Conservation (phyloP, 2,329 filamentous ascomycete genomes). For the Tolypocladium inflatum region DNA sequence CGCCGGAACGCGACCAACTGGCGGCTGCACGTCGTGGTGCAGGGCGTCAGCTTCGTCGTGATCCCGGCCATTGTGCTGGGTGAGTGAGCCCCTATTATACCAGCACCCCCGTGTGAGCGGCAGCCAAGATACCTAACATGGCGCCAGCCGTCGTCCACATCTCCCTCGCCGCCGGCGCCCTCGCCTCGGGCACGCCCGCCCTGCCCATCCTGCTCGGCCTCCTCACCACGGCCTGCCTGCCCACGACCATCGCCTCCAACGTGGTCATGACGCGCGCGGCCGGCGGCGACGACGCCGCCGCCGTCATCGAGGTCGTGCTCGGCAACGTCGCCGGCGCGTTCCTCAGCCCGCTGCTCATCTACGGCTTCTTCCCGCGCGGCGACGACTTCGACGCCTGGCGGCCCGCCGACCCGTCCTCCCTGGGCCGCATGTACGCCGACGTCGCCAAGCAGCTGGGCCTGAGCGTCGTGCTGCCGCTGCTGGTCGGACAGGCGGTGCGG, state of each 20-base stretch:
- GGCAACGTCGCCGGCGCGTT: constrained; percentile 63
- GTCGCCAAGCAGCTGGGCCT: constrained; percentile 62
- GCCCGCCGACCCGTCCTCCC: constrained; percentile 39
- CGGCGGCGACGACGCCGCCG: constrained; percentile 56
- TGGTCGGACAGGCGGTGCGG: constrained; percentile 51
- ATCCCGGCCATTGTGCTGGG: constrained; percentile 54
- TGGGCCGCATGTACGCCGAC: constrained; percentile 52
- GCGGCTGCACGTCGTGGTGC: constrained; percentile 58
- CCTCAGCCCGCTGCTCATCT: constrained; percentile 53
- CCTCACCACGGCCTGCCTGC: constrained; percentile 56
- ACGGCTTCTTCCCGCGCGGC: constrained; percentile 45
- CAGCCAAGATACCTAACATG: constrained; percentile 9
- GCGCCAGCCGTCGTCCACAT: constrained; percentile 33
- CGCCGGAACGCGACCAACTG: constrained; percentile 53
- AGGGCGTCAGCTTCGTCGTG: constrained; percentile 57
- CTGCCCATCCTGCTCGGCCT: constrained; percentile 58
- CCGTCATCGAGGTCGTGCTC: constrained; percentile 59
- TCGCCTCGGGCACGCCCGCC: constrained; percentile 48
- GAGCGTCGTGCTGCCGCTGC: constrained; percentile 55
- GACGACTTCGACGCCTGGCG: constrained; percentile 47
- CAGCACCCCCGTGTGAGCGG: neutral
- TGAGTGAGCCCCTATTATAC: constrained; percentile 15
- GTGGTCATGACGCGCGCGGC: constrained; percentile 64
- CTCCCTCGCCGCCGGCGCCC: constrained; percentile 33
- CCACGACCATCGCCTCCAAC: constrained; percentile 65